phyloP scores from a whole-genome alignment of 495 filamentous ascomycete genomes.

The Penicillium dipodomyicola region DNA sequence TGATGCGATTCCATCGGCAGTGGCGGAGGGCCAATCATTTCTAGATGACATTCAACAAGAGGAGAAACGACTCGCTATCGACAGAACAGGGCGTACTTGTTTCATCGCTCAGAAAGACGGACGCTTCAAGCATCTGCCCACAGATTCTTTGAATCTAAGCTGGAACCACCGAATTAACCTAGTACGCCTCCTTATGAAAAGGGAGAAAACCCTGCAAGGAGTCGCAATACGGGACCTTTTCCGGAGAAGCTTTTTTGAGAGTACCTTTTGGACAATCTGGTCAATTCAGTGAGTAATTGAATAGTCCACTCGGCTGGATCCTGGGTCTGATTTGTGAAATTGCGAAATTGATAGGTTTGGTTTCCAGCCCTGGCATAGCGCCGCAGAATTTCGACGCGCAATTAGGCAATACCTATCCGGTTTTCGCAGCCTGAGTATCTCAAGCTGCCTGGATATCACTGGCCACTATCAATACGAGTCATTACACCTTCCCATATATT shows the following conservation, averaged over 20 bases:
- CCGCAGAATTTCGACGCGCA: slow-evolving; percentile 34
- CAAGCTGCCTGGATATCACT: slow-evolving; percentile 29
- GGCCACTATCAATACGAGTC: slow-evolving; percentile 43
- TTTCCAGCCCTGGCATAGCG: slow-evolving; percentile 40
- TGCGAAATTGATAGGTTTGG: slow-evolving; percentile 18
- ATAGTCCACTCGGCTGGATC: too few relatives aligned
- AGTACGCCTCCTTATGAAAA: slow-evolving; percentile 8
- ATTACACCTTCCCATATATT: slow-evolving; percentile 37
- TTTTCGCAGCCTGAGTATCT: slow-evolving; percentile 27
- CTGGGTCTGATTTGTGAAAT: neutral
- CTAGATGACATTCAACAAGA: too few relatives aligned
- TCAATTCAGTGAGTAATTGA: slow-evolving; percentile 13
- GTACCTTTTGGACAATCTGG: slow-evolving; percentile 19
- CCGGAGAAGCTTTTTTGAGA: slow-evolving; percentile 12
- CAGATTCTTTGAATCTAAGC: slow-evolving; percentile 8
- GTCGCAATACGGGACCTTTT: slow-evolving; percentile 13
- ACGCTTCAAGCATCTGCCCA: neutral
- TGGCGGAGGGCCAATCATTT: too few relatives aligned
- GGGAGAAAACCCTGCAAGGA: slow-evolving; percentile 10
- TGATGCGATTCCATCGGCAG: too few relatives aligned
- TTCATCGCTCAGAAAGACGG: neutral
- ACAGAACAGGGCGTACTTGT: too few relatives aligned
- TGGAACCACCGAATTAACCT: slow-evolving; percentile 2
- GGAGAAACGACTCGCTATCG: too few relatives aligned
- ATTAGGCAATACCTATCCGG: slow-evolving; percentile 27